These are phyloP conservation scores for Boletus pseudopeckii DNA, from an alignment of 768 basidiomycete genomes.

Conservation along the genomic window DNA sequence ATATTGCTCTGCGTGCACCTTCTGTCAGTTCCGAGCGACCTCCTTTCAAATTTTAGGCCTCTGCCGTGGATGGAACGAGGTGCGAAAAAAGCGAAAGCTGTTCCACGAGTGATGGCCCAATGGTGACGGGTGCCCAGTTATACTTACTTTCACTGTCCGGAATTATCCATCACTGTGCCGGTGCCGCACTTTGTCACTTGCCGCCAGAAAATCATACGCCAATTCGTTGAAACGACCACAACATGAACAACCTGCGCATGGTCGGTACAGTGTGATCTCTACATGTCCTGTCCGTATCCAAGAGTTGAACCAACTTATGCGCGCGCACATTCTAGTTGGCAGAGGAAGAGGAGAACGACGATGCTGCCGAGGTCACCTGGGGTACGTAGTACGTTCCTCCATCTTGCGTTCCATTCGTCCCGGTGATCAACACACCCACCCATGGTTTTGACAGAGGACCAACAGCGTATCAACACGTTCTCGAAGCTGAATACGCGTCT, in stretches of 20 bases:
- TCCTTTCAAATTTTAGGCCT: not conserved
- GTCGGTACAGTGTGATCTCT: slow-evolving; percentile 30
- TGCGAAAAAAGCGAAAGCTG: not conserved
- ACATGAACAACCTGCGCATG: slow-evolving; percentile 54
- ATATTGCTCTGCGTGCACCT: too few relatives aligned
- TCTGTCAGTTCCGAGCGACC: not conserved
- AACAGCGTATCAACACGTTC: slow-evolving; percentile 87
- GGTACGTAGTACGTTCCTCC: slow-evolving; percentile 40
- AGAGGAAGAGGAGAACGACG: slow-evolving; percentile 73
- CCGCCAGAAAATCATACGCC: not conserved
- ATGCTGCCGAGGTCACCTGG: slow-evolving; percentile 80
- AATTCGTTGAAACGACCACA: not conserved
- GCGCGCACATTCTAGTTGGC: slow-evolving; percentile 46
- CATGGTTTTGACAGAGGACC: slow-evolving; percentile 54
- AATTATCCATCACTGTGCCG: too few relatives aligned
- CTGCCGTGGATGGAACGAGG: not conserved
- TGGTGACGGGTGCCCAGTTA: too few relatives aligned
- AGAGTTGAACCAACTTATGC: not conserved
- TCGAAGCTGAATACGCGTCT: slow-evolving; percentile 86
- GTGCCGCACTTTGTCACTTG: too few relatives aligned
- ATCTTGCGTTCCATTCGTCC: too few relatives aligned
- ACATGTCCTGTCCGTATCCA: too few relatives aligned
- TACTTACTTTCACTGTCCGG: too few relatives aligned
- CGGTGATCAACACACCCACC: too few relatives aligned
- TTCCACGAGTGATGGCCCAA: too few relatives aligned